Evolutionary conservation across 495 filamentous ascomycete species (phyloP), one percentile per base, ranked within the genome.

Genomic region (Talaromyces adpressus): DNA sequence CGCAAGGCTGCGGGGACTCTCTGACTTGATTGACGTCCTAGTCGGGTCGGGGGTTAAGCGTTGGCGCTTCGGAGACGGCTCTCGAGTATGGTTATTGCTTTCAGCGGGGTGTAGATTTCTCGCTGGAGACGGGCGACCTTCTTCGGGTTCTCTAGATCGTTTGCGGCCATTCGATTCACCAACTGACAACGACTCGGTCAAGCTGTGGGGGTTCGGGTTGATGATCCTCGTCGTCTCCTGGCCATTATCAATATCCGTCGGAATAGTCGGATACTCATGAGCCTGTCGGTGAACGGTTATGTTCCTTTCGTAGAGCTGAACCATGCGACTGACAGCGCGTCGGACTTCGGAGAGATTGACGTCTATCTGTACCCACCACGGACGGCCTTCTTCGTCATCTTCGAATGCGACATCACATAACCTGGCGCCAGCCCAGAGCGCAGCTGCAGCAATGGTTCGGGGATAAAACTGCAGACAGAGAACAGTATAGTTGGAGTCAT

Each of bases 311-410:
- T 93, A 96, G 59, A 91, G 84, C 36, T 88, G 82, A n/a, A 82
- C 82, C 73, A 96, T 87, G 53, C 88, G 74, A 51, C 84, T 82
- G 65, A 90, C 87, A 22, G 89, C 91, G 64, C 83, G 72, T 63
- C 79, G 74, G 69, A 93, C 82, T 71, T 87, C 76, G 63, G 80
- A 71, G 71, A 91, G 68, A 67, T 83, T 69, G 64, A 92, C 81
- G 45, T 84, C 75, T 76, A 89, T 75, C 66, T 84, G 71, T 67
- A 89, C 84, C 94, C 94, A 98, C 94, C 94, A 98, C 1, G 92
- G 81, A 65, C 85, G 81, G n/a, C 89, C 91, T 47, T 83, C 71
- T 27, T 78, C 72, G 62, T 91, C 82, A 69, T 97, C 92, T 32
- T 86, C 84, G 62, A 98, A 89, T 9, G 79, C 81, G 6, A 91